Evolutionary conservation across 2,329 filamentous ascomycete species (phyloP).

Genomic region (Penicillium hesseltinei): DNA sequence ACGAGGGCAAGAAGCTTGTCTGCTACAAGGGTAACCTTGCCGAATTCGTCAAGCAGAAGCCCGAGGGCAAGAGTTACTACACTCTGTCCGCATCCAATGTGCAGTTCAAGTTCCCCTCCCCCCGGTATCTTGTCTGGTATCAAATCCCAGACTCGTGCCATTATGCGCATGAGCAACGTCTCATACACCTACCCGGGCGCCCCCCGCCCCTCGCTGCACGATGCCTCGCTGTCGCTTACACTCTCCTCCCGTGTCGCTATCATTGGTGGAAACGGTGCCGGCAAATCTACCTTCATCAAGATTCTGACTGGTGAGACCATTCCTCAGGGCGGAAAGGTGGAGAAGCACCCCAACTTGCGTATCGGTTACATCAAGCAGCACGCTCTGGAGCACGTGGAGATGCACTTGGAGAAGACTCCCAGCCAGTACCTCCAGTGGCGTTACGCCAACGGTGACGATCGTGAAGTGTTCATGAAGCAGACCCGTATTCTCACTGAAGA

Average conservation of each 20-base stretch:
- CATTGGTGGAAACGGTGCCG: conserved; percentile 95
- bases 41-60: conserved; percentile 79
- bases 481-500: conserved; percentile 83
- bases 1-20: conserved; percentile 91
- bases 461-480: conserved; percentile 96
- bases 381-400: conserved; percentile 97
- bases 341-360: conserved; percentile 97
- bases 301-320: conserved; percentile 89
- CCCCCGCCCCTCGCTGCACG: conserved; percentile 78
- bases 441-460: conserved; percentile 94
- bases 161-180: conserved; percentile 90
- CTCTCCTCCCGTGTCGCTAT: conserved; percentile 93
- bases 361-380: conserved; percentile 99
- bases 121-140: conserved; percentile 92
- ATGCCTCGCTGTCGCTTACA: conserved; percentile 83
- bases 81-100: conserved; percentile 83
- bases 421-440: conserved; percentile 99
- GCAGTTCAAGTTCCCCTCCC: conserved; percentile 97
- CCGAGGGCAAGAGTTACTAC: conserved; percentile 97
- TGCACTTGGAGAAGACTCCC: conserved; percentile 98
- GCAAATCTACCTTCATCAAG: conserved; percentile 98
- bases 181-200: conserved; percentile 92
- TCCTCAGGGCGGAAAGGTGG: conserved; percentile 78
- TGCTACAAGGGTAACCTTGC: conserved; percentile 53
- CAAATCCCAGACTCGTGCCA: conserved; percentile 90